A percentile compares a stretch with the other conserved stretches of the same genome.
Conservation (phyloP, 73 alveolate genomes). For the Urostyla sp. region DNA sequence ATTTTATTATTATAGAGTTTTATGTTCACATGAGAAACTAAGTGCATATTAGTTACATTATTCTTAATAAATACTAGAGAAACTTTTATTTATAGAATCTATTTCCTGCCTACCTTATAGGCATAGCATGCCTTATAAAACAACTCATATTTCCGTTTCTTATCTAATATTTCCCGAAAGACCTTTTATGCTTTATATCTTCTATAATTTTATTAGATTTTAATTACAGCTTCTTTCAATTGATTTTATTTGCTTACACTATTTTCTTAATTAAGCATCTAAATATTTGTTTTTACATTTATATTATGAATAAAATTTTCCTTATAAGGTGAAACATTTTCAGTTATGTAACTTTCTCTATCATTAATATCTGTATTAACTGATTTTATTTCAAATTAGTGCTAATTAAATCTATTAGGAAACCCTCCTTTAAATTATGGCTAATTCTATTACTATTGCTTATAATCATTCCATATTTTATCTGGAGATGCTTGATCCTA, state of each 20-base stretch:
- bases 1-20: neutral
- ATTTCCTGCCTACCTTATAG: neutral
- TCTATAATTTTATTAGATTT: constrained; percentile 17
- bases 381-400: neutral
- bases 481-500: neutral
- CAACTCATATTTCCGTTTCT: neutral
- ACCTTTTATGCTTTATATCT: neutral
- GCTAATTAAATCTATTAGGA: neutral
- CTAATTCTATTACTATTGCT: neutral
- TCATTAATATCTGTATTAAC: constrained; percentile 17
- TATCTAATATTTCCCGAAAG: neutral
- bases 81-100: neutral
- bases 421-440: neutral
- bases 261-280: neutral
- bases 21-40: neutral
- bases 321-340: neutral
- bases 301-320: neutral
- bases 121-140: constrained; percentile 5
- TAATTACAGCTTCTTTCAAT: constrained; percentile 10
- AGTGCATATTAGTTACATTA: neutral
- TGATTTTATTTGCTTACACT: neutral
- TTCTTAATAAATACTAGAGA: neutral
- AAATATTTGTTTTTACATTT: neutral
- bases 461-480: neutral
- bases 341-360: neutral